These are phyloP conservation scores for Tinospora cordifolia DNA, from an alignment of 164 flowering plant species.

Conservation along the genomic window DNA sequence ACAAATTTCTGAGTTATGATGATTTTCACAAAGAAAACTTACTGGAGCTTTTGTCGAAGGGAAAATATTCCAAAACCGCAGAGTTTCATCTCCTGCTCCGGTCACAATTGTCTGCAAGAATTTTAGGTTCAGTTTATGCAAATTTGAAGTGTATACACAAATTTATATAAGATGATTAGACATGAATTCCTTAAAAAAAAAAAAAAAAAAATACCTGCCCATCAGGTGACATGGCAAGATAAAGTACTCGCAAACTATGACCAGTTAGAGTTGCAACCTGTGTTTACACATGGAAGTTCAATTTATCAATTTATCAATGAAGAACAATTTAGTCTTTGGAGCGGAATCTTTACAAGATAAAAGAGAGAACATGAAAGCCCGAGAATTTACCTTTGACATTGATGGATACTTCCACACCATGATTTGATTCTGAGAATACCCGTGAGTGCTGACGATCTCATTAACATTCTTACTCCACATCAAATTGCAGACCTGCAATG, in stretches of 20 bases:
- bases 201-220: constrained; percentile 71
- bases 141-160: too few relatives aligned
- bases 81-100: constrained; percentile 97
- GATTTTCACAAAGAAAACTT: constrained; percentile 12
- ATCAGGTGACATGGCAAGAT: constrained; percentile 93
- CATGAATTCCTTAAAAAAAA: too few relatives aligned
- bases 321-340: background rate
- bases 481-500: constrained; percentile 85
- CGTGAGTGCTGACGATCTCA: constrained; percentile 95
- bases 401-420: constrained; percentile 99
- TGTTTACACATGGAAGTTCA: constrained; percentile 7
- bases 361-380: background rate
- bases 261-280: constrained; percentile 98
- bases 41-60: constrained; percentile 80
- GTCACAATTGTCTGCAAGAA: constrained; percentile 86
- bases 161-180: background rate
- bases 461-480: constrained; percentile 97
- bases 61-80: constrained; percentile 93
- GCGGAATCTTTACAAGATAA: background rate
- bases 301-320: background rate
- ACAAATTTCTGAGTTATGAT: background rate
- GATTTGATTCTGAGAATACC: constrained; percentile 94
- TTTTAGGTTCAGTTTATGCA: background rate
- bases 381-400: constrained; percentile 56
- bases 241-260: constrained; percentile 81